phyloP scores from a whole-genome alignment of 495 filamentous ascomycete species.

The Hypoxylon subgilvum region DNA sequence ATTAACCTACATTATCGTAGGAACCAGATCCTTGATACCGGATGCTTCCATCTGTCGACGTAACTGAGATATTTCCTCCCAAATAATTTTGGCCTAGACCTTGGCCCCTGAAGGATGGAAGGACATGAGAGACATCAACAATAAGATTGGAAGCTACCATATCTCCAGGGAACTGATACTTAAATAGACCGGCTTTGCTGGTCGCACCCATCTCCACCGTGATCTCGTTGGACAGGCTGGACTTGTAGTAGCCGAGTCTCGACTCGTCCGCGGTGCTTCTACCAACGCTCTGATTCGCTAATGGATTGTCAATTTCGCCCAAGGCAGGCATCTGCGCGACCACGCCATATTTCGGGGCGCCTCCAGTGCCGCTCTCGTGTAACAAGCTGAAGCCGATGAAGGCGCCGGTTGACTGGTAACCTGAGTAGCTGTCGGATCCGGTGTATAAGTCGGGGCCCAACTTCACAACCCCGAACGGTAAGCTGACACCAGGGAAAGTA shows the following conservation, averaged over 20 bases:
- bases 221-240: constrained; percentile 59
- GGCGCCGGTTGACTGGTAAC: constrained; percentile 63
- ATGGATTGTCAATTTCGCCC: constrained; percentile 61
- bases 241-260: constrained; percentile 69
- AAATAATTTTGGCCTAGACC: constrained; percentile 70
- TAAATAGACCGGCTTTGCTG: constrained; percentile 66
- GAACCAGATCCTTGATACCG: constrained; percentile 69
- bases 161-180: constrained; percentile 63
- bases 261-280: constrained; percentile 59
- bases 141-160: constrained; percentile 58
- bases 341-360: constrained; percentile 76
- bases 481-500: constrained; percentile 69
- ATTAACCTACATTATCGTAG: constrained; percentile 65
- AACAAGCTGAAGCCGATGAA: constrained; percentile 75
- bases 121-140: constrained; percentile 74
- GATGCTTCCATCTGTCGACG: constrained; percentile 39
- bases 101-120: constrained; percentile 65
- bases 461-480: constrained; percentile 74
- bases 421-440: constrained; percentile 68
- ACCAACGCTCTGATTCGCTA: constrained; percentile 61
- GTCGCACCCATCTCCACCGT: constrained; percentile 66
- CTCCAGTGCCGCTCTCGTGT: constrained; percentile 77
- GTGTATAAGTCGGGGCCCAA: constrained; percentile 68
- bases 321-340: constrained; percentile 69
- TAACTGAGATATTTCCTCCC: constrained; percentile 64